Conservation (phyloP, 1,139 yeast genomes). For the Lodderomyces oxycetoniae region DNA sequence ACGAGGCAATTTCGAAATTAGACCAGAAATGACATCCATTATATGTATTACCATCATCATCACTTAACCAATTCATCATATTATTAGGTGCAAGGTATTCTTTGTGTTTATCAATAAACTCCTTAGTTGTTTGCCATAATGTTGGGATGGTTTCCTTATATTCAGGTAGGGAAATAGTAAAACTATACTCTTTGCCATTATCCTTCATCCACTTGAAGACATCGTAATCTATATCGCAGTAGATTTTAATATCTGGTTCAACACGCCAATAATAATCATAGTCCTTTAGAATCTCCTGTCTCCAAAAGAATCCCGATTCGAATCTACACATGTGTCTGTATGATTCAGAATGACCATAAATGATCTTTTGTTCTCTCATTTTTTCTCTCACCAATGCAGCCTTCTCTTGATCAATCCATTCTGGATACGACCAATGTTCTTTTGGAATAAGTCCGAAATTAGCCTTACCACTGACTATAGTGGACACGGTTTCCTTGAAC, state of each 20-base stretch:
- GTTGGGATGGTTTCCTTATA: conserved; percentile 76
- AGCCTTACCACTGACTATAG: conserved; percentile 37
- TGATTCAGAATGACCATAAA: conserved; percentile 57
- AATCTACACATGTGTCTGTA: conserved; percentile 90
- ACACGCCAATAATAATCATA: conserved; percentile 94
- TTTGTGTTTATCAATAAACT: conserved; percentile 61
- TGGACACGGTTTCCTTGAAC: conserved; percentile 31
- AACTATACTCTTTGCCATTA: conserved; percentile 68
- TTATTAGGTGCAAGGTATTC: conserved; percentile 62
- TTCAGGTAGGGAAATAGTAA: conserved; percentile 80
- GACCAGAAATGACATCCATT: conserved; percentile 89
- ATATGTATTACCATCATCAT: conserved; percentile 63
- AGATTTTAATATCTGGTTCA: conserved; percentile 77
- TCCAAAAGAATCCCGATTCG: conserved; percentile 85
- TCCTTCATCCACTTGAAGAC: conserved; percentile 77
- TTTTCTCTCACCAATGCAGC: conserved; percentile 50
- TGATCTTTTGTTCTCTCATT: conserved; percentile 48
- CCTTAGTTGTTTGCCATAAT: conserved; percentile 72
- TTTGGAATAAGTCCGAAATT: conserved; percentile 42
- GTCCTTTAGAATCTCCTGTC: conserved; percentile 65
- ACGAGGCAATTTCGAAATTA: conserved; percentile 74
- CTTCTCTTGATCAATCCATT: conserved; percentile 52
- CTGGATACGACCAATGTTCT: conserved; percentile 52
- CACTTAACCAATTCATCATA: conserved; percentile 66
- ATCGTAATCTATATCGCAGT: conserved; percentile 79